Evolutionary conservation across 2,329 filamentous ascomycete genomes (phyloP).

Genomic region (Colletotrichum tropicicola): DNA sequence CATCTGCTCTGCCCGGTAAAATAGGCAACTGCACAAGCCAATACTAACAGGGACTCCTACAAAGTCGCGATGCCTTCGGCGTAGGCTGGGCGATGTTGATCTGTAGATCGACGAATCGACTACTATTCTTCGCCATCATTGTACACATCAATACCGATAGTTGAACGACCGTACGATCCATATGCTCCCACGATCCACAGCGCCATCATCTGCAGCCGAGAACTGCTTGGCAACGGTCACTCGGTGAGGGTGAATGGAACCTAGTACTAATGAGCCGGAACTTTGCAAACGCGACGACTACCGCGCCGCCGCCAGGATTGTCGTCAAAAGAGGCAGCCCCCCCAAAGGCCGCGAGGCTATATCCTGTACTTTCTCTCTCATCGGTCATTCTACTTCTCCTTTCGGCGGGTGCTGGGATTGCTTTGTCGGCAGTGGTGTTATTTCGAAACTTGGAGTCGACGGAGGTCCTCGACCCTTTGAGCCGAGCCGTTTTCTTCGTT

Average conservation of each 20-base stretch:
- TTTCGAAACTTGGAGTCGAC: slow-evolving; percentile 14
- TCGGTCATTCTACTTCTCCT: slow-evolving; percentile 8
- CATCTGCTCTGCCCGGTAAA: too few relatives aligned
- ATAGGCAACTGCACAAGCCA: neutral
- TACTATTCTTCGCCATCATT: too few relatives aligned
- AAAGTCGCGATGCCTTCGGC: neutral
- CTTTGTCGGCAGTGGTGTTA: slow-evolving; percentile 13
- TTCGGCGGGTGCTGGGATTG: slow-evolving; percentile 9
- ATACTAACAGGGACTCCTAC: neutral
- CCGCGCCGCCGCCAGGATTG: slow-evolving; percentile 13
- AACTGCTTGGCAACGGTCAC: neutral
- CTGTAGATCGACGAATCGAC: too few relatives aligned
- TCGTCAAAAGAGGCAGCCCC: neutral
- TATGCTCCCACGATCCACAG: neutral
- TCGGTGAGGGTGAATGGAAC: slow-evolving; percentile 6
- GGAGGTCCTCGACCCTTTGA: slow-evolving; percentile 18
- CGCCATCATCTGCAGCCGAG: neutral
- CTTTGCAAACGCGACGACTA: slow-evolving; percentile 22
- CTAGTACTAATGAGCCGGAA: slow-evolving; percentile 19
- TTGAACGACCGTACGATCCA: neutral
- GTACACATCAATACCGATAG: neutral
- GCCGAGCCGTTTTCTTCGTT: slow-evolving; percentile 22
- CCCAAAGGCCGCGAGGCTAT: slow-evolving; percentile 3
- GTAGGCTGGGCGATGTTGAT: slow-evolving; percentile 5
- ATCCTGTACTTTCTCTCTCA: slow-evolving; percentile 15